phyloP scores from a whole-genome alignment of 352 stramenopile genomes.

The Phytophthora meadii region DNA sequence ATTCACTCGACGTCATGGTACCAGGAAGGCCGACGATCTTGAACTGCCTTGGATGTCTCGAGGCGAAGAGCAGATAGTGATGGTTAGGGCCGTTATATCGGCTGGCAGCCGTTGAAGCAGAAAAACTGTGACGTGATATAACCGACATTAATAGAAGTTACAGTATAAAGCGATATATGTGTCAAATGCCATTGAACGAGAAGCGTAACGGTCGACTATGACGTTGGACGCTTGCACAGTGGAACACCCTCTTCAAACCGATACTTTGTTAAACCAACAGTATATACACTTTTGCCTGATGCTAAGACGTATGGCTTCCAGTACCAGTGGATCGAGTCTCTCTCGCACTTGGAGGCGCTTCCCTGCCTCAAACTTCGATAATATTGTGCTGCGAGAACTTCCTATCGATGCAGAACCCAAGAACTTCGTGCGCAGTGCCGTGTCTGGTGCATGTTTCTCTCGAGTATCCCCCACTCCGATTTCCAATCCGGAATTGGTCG shows the following conservation, averaged over 20 bases:
- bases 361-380: slow-evolving; percentile 55
- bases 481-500: slow-evolving; percentile 61
- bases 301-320: slow-evolving; percentile 20
- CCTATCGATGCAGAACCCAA: slow-evolving; percentile 60
- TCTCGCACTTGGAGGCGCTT: slow-evolving; percentile 51
- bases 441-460: slow-evolving; percentile 69
- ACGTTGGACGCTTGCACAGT: neutral
- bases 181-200: neutral
- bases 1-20: slow-evolving; percentile 11
- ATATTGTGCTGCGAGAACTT: slow-evolving; percentile 66
- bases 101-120: slow-evolving; percentile 24
- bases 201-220: slow-evolving; percentile 5
- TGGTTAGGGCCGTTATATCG: slow-evolving; percentile 19
- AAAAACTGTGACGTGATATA: slow-evolving; percentile 1
- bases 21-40: slow-evolving; percentile 13
- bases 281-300: too few relatives aligned
- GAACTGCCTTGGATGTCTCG: slow-evolving; percentile 9
- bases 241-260: neutral
- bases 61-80: slow-evolving; percentile 14
- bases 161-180: neutral
- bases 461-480: slow-evolving; percentile 69
- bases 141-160: neutral
- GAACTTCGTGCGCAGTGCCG: slow-evolving; percentile 59
- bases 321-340: slow-evolving; percentile 5
- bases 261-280: neutral